A percentile compares a stretch with the other conserved stretches of the same genome.
These are phyloP conservation scores for Aotearoamyces nothofagi DNA, from an alignment of 2,329 filamentous ascomycete genomes.

Conservation along the genomic window DNA sequence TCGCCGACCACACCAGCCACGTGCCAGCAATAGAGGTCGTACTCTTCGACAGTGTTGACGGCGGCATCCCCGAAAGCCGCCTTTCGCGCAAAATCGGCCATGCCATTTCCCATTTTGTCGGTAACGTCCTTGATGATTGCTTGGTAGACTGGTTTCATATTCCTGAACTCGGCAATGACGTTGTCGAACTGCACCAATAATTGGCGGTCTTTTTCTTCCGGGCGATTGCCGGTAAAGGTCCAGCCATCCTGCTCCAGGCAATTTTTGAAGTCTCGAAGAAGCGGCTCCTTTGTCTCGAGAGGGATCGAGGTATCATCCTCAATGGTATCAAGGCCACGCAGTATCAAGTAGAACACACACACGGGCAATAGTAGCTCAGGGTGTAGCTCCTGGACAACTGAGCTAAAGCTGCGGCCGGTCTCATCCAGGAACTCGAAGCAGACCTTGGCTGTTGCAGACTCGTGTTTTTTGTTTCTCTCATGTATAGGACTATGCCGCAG, in stretches of 20 bases:
- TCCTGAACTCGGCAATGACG: constrained; percentile 70
- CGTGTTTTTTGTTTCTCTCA: constrained; percentile 57
- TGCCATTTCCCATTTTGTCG: constrained; percentile 84
- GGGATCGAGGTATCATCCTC: constrained; percentile 91
- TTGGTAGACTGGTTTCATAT: constrained; percentile 67
- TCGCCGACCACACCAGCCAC: constrained; percentile 91
- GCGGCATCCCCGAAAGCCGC: constrained; percentile 48
- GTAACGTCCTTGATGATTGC: constrained; percentile 82
- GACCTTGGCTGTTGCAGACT: constrained; percentile 55
- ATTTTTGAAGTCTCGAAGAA: constrained; percentile 66
- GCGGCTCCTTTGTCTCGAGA: constrained; percentile 62
- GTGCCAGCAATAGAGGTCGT: constrained; percentile 35
- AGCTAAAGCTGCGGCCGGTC: constrained; percentile 78
- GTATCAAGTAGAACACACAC: constrained; percentile 74
- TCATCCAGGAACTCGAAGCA: constrained; percentile 72
- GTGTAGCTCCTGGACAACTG: constrained; percentile 85
- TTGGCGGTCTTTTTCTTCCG: constrained; percentile 68
- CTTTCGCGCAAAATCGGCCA: constrained; percentile 66
- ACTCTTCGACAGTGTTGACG: constrained; percentile 26
- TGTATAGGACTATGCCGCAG: constrained; percentile 90
- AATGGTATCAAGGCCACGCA: constrained; percentile 82
- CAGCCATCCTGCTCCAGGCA: constrained; percentile 68
- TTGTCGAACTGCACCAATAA: constrained; percentile 79
- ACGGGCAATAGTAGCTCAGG: constrained; percentile 79
- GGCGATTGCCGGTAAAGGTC: constrained; percentile 65